Evolutionary conservation across 2,329 filamentous ascomycete species (phyloP), one percentile per base, ranked within the genome.

Genomic region (Cercospora citrullina): DNA sequence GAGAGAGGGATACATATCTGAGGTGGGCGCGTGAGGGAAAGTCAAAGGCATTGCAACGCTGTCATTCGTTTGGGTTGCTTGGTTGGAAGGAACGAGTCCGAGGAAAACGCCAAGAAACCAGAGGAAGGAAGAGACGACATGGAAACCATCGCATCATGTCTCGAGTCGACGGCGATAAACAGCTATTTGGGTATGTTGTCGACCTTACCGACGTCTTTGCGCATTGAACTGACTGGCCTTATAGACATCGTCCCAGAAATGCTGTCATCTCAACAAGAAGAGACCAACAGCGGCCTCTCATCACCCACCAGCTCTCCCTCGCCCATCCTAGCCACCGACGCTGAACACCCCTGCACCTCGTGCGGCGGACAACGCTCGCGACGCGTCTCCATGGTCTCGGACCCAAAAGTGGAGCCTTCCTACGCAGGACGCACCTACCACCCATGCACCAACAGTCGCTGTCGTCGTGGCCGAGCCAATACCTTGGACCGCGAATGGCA

Each of bases 191-290:
- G 63, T 65, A 48, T n/a, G 63, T 60, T 31, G 16, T 14, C 14
- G 8, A 12, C 3, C 33, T 21, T 6, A 2, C 9, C 18, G 1
- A 51, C 9, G 4, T 51, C 5, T 23, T 16, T 23, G 45, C 14
- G 31, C 14, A 12, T 18, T 3, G 42, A 39, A 39, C n/a, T 36
- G 23, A 60, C 55, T 14, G 16, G 3, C 33, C 7, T 5, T 9
- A 45, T 26, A 71, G 69, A 71, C 57, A 64, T 71, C 23, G 31
- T 71, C 33, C 60, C 65, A 18, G 69, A 71, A 26, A 64, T 71
- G 59, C 55, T 71, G 28, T 33, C 61, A 1, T 36, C 61, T 2
- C 45, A 48, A 16, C 45, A 26, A 14, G 23, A 28, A 23, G 63
- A 69, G 42, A 26, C 60, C 48, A 42, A 60, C 23, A 26, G 63